A percentile compares a stretch with the other conserved stretches of the same genome.
Evolutionary conservation across 345 rosid species (phyloP).

Genomic region (Jatropha curcas): DNA sequence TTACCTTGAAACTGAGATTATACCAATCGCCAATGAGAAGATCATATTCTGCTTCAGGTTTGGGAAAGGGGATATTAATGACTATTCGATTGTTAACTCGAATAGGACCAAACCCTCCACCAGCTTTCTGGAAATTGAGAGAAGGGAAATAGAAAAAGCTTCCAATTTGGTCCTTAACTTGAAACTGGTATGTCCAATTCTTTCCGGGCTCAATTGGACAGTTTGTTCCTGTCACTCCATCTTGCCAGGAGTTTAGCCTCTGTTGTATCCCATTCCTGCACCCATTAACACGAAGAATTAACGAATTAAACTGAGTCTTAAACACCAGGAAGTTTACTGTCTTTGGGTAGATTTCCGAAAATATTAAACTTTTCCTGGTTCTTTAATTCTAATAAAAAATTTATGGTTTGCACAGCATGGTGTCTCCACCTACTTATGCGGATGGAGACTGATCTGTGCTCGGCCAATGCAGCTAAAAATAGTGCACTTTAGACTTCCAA

Average conservation of each 20-base stretch:
- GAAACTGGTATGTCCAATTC: constrained; percentile 24
- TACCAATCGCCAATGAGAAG: constrained; percentile 20
- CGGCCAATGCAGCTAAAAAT: too few relatives aligned
- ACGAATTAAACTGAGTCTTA: too few relatives aligned
- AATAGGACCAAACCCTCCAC: constrained; percentile 24
- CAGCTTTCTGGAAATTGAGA: constrained; percentile 22
- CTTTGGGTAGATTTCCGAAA: too few relatives aligned
- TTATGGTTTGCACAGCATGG: too few relatives aligned
- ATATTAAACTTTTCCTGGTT: too few relatives aligned
- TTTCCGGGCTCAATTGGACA: constrained; percentile 23
- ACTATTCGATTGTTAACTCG: constrained; percentile 11
- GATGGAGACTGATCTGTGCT: too few relatives aligned
- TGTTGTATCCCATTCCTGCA: constrained; percentile 30
- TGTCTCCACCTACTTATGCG: too few relatives aligned
- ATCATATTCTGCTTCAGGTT: constrained; percentile 26
- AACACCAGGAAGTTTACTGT: too few relatives aligned
- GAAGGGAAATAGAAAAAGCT: constrained; percentile 21
- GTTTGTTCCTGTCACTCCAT: constrained; percentile 29
- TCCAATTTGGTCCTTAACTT: constrained; percentile 28
- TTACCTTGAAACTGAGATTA: constrained; percentile 40
- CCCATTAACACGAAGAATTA: too few relatives aligned
- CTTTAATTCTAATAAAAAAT: too few relatives aligned
- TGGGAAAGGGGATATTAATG: constrained; percentile 13
- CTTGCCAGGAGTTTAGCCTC: constrained; percentile 30
- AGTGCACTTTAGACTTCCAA: too few relatives aligned